phyloP scores from a whole-genome alignment of 305 asterid genomes.

The Fraxinus dipetala region DNA sequence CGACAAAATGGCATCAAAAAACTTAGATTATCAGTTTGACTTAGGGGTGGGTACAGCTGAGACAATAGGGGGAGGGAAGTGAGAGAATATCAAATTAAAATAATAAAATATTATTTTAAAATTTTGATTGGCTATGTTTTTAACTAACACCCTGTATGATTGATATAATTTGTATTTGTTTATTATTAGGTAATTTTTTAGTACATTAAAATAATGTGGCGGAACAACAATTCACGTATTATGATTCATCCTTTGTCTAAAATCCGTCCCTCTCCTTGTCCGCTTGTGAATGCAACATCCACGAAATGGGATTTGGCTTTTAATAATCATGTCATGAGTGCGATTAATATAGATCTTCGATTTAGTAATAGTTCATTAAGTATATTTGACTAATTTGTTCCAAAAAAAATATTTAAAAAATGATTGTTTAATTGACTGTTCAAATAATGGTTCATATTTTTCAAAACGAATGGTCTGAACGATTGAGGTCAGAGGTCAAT shows the following conservation, averaged over 20 bases:
- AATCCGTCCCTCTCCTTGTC: slow-evolving; percentile 62
- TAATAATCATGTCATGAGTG: slow-evolving; percentile 13
- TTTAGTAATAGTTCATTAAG: not conserved
- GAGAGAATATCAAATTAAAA: slow-evolving; percentile 22
- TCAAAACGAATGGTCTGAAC: not conserved
- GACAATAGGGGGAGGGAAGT: slow-evolving; percentile 24
- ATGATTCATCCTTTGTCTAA: slow-evolving; percentile 30
- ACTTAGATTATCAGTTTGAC: slow-evolving; percentile 36
- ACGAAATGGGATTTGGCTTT: slow-evolving; percentile 36
- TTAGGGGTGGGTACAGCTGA: slow-evolving; percentile 31
- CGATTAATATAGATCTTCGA: slow-evolving; percentile 2
- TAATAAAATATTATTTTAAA: not conserved
- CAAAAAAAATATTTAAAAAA: not conserved
- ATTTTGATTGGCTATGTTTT: slow-evolving; percentile 18
- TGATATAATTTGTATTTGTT: slow-evolving; percentile 33
- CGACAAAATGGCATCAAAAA: slow-evolving; percentile 36
- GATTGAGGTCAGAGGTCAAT: no score
- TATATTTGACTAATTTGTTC: no score
- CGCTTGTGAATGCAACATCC: slow-evolving; percentile 39
- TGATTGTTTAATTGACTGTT: not conserved
- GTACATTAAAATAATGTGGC: slow-evolving; percentile 40
- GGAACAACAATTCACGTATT: slow-evolving; percentile 48
- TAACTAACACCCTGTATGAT: slow-evolving; percentile 31
- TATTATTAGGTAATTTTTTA: slow-evolving; percentile 20
- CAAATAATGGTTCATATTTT: not conserved